Evolutionary conservation across 2,329 filamentous ascomycete species (phyloP).

Genomic region (Zopfia rhizophila): DNA sequence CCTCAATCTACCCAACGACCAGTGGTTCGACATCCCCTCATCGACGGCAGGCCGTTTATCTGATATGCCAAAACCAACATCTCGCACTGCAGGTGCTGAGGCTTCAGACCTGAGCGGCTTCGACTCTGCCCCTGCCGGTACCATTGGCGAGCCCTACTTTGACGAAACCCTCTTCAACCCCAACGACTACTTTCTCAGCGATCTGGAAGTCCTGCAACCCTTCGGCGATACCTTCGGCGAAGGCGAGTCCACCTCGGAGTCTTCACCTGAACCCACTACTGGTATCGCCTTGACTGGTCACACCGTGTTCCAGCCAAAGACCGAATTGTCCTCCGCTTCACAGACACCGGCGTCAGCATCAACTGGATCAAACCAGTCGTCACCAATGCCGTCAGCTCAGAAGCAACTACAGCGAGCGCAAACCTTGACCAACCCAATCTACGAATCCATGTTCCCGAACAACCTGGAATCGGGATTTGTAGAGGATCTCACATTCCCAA

Average conservation of each 20-base stretch:
- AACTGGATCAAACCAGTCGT: constrained; percentile 32
- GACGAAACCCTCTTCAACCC: constrained; percentile 49
- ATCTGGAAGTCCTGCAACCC: constrained; percentile 51
- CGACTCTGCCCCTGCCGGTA: constrained; percentile 39
- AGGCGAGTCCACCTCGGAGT: constrained; percentile 48
- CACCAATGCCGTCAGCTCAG: constrained; percentile 37
- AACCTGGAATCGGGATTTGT: constrained; percentile 47
- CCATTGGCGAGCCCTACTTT: constrained; percentile 47
- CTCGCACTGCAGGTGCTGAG: constrained; percentile 41
- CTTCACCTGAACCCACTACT: constrained; percentile 48
- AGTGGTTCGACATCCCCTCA: constrained; percentile 50
- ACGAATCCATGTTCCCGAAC: constrained; percentile 51
- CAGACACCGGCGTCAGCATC: constrained; percentile 36
- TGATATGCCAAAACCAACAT: constrained; percentile 50
- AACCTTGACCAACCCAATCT: constrained; percentile 46
- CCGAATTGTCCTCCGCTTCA: constrained; percentile 25
- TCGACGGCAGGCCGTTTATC: constrained; percentile 37
- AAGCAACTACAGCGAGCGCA: constrained; percentile 41
- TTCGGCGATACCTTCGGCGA: constrained; percentile 44
- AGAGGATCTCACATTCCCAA: constrained; percentile 50
- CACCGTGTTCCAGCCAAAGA: constrained; percentile 11
- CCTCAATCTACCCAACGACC: constrained; percentile 49
- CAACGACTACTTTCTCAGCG: constrained; percentile 54
- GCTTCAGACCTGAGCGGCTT: constrained; percentile 45
- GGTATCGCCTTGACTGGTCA: constrained; percentile 24